Evolutionary conservation across 768 basidiomycete species (phyloP).

Genomic region (Pleurotus tuber-regium): DNA sequence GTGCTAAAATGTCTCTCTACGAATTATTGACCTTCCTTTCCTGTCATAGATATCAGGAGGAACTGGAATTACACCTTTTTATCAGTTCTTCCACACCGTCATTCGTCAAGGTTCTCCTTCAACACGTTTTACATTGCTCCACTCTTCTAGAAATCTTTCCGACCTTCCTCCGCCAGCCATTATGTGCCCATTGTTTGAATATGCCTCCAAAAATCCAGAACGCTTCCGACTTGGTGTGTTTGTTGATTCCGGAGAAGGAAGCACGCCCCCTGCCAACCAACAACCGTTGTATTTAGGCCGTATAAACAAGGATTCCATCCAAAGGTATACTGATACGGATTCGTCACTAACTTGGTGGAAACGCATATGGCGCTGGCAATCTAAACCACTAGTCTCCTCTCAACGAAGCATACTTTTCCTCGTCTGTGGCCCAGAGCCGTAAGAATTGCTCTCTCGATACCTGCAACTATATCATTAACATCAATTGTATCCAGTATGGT

Average conservation of each 20-base stretch:
- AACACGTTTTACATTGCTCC: slow-evolving; percentile 71
- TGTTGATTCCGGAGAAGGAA: slow-evolving; percentile 48
- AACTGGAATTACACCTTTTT: slow-evolving; percentile 85
- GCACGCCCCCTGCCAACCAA: slow-evolving; percentile 16
- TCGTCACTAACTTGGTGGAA: slow-evolving; percentile 30
- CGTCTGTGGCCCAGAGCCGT: slow-evolving; percentile 86
- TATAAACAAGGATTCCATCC: slow-evolving; percentile 50
- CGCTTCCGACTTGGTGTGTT: slow-evolving; percentile 58
- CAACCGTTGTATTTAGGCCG: slow-evolving; percentile 43
- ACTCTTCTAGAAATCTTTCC: slow-evolving; percentile 57
- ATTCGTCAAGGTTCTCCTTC: slow-evolving; percentile 29
- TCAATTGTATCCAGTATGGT: slow-evolving; percentile 64
- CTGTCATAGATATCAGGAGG: slow-evolving; percentile 81
- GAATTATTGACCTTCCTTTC: not conserved
- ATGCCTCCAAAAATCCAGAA: slow-evolving; percentile 51
- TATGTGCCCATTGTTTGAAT: slow-evolving; percentile 47
- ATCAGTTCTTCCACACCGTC: slow-evolving; percentile 63
- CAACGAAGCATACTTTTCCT: slow-evolving; percentile 56
- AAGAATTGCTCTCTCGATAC: slow-evolving; percentile 24
- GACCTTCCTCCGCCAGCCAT: slow-evolving; percentile 72
- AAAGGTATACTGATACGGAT: slow-evolving; percentile 34
- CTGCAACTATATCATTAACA: not conserved
- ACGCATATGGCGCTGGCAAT: slow-evolving; percentile 16
- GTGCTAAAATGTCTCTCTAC: not conserved
- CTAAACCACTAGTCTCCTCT: not conserved